Percentiles rank a stretch among this genome's conserved stretches.
Evolutionary conservation across 768 basidiomycete species (phyloP).

Genomic region (Ramaria rubella): DNA sequence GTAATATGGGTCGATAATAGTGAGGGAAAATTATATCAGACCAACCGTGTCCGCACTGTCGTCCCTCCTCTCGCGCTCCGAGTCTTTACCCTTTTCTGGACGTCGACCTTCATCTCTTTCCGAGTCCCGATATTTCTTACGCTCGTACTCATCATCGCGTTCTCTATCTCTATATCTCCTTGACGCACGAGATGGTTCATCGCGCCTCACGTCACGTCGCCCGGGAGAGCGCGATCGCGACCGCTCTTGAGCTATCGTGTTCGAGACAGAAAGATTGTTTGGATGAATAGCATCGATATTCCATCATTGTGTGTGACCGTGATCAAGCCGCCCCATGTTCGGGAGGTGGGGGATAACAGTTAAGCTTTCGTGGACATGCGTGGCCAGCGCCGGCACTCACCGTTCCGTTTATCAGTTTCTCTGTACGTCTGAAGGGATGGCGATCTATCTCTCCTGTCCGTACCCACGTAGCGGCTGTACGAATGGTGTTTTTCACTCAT

Average conservation of each 20-base stretch:
- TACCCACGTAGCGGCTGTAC: not conserved
- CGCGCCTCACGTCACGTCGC: not conserved
- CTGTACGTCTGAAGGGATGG: not conserved
- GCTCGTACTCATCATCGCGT: not conserved
- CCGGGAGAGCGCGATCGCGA: constrained; percentile 7
- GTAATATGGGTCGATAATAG: not conserved
- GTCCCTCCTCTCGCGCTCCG: not conserved
- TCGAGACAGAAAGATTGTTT: too few relatives aligned
- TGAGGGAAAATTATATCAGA: not conserved
- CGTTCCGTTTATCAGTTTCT: not conserved
- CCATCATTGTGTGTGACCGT: not conserved
- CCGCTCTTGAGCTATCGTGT: not conserved
- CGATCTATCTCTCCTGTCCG: not conserved
- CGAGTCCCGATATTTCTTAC: not conserved
- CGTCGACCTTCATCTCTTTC: not conserved
- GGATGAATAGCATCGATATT: not conserved
- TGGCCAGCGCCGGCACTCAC: not conserved
- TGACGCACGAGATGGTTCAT: not conserved
- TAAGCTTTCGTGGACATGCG: not conserved
- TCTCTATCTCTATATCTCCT: constrained; percentile 1
- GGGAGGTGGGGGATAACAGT: not conserved
- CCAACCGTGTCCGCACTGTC: not conserved
- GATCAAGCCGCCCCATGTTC: constrained; percentile 1
- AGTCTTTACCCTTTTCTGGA: not conserved
- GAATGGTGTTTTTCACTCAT: not conserved